Conservation (phyloP, 257 asterid genomes). For the Solanum lycopersicoides region DNA sequence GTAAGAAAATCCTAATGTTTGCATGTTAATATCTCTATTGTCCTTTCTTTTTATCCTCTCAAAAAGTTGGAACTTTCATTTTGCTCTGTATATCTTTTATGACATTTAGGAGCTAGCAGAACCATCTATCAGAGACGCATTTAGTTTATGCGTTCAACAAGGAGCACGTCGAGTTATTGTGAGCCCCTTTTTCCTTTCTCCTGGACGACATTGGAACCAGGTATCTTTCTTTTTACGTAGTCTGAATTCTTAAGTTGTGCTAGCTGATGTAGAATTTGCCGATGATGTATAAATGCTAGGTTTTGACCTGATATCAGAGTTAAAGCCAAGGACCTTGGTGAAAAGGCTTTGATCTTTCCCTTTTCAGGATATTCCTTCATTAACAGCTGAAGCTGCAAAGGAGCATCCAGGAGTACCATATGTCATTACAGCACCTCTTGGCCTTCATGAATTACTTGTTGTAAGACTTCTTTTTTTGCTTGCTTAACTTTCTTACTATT, state of each 20-base stretch:
- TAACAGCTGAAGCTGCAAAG: conserved; percentile 93
- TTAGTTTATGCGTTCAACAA: conserved; percentile 58
- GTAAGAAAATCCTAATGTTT: not conserved
- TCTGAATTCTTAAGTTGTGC: not conserved
- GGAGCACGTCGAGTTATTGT: conserved; percentile 83
- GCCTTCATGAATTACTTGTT: conserved; percentile 73
- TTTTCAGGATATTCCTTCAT: conserved; percentile 76
- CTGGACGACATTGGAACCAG: conserved; percentile 95
- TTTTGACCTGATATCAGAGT: not conserved
- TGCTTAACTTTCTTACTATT: not conserved
- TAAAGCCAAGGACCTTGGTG: not conserved
- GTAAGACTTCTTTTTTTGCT: conserved; percentile 21
- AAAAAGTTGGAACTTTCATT: not conserved
- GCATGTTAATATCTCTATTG: not conserved
- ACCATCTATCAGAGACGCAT: conserved; percentile 87
- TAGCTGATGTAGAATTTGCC: not conserved
- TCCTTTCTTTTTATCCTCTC: not conserved
- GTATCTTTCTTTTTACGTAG: conserved; percentile 16
- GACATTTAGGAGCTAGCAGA: conserved; percentile 74
- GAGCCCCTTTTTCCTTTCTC: conserved; percentile 92
- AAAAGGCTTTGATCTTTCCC: not conserved
- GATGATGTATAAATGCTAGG: not conserved
- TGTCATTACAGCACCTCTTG: conserved; percentile 75
- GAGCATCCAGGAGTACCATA: conserved; percentile 83
- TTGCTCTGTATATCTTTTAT: not conserved